Percentiles rank a stretch among this genome's conserved stretches.
Evolutionary conservation across 2,329 filamentous ascomycete species (phyloP).

Genomic region (Mariannaea sp.): DNA sequence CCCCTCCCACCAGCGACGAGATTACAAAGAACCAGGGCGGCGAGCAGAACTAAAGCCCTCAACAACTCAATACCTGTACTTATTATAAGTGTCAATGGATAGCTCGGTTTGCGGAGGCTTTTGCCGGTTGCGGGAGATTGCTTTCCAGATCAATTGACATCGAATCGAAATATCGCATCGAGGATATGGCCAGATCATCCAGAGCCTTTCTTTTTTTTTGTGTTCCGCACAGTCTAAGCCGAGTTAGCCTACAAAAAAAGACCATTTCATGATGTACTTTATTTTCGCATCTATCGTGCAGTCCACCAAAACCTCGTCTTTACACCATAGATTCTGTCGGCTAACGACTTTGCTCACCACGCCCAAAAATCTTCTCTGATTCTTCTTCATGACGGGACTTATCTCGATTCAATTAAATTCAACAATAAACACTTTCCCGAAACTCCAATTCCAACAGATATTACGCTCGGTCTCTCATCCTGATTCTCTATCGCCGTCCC

Average conservation of each 20-base stretch:
- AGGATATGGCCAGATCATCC: conserved; percentile 25
- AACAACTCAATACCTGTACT: conserved; percentile 18
- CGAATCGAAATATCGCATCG: conserved; percentile 8
- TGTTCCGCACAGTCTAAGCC: conserved; percentile 40
- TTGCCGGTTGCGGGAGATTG: conserved; percentile 23
- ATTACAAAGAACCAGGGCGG: conserved; percentile 74
- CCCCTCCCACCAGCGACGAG: conserved; percentile 66
- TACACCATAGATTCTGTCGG: conserved; percentile 15
- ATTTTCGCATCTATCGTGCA: conserved; percentile 30
- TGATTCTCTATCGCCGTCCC: conserved; percentile 63
- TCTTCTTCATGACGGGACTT: conserved; percentile 27
- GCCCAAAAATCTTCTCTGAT: conserved; percentile 11
- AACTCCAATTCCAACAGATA: conserved; percentile 36
- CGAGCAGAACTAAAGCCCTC: conserved; percentile 60
- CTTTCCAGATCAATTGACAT: conserved; percentile 21
- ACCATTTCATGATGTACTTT: no score
- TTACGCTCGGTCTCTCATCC: conserved; percentile 12
- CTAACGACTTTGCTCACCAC: not conserved
- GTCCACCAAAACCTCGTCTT: conserved; percentile 21
- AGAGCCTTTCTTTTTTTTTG: conserved; percentile 28
- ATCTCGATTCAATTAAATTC: conserved; percentile 15
- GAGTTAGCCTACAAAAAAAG: conserved; percentile 50
- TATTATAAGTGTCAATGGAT: conserved; percentile 23
- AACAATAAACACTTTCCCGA: conserved; percentile 17
- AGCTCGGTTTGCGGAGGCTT: conserved; percentile 27